phyloP scores from a whole-genome alignment of 495 filamentous ascomycete genomes.

The Tuber indicum region DNA sequence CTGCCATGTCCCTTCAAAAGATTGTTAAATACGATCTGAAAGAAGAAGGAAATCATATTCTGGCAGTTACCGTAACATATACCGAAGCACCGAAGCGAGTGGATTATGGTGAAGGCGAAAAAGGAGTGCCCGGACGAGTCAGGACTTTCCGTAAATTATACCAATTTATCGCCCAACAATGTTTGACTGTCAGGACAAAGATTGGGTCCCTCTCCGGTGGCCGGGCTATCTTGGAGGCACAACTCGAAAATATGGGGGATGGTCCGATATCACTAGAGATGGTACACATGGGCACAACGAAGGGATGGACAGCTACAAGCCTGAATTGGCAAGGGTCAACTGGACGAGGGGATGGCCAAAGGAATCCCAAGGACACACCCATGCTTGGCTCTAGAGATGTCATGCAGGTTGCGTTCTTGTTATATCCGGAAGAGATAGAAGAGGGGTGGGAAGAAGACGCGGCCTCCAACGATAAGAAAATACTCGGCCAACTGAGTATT shows the following conservation, averaged over 20 bases:
- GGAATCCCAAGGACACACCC: conserved; percentile 47
- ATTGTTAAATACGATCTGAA: conserved; percentile 82
- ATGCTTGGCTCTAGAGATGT: conserved; percentile 79
- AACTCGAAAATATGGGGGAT: conserved; percentile 86
- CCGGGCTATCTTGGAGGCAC: conserved; percentile 67
- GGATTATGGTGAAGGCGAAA: conserved; percentile 51
- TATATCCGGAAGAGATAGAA: conserved; percentile 57
- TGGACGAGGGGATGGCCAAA: conserved; percentile 19
- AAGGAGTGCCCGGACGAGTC: conserved; percentile 57
- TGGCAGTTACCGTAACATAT: conserved; percentile 93
- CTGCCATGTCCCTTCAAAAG: conserved; percentile 68
- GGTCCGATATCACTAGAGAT: conserved; percentile 56
- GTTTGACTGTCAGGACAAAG: conserved; percentile 86
- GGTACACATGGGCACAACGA: conserved; percentile 50
- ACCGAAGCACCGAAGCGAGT: conserved; percentile 41
- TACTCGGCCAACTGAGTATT: conserved; percentile 75
- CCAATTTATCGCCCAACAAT: conserved; percentile 87
- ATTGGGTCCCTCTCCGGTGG: conserved; percentile 53
- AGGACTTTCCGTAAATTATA: conserved; percentile 93
- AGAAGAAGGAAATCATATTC: conserved; percentile 86
- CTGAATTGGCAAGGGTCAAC: conserved; percentile 52
- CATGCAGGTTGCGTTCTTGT: conserved; percentile 81
- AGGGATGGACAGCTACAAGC: conserved; percentile 47
- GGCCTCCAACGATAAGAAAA: conserved; percentile 49
- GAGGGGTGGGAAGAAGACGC: conserved; percentile 48